Evolutionary conservation across 495 filamentous ascomycete genomes (phyloP), one percentile per base, ranked within the genome.

Genomic region (Aspergillus ellipticus): DNA sequence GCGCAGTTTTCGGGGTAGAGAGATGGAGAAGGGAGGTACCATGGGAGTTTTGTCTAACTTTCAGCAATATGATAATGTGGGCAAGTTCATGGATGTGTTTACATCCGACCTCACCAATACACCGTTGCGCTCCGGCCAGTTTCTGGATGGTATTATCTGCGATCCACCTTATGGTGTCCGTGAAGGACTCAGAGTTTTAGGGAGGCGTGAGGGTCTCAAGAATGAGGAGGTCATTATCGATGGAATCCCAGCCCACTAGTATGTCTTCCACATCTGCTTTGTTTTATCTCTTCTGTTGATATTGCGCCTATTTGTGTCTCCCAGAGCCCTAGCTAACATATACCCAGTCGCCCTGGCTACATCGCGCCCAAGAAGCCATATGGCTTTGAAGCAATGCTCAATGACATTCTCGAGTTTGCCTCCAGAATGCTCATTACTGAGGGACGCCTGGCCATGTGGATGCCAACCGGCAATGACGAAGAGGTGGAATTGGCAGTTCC

Each of bases 101-200:
- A 82, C 90, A 4, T 85, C 89, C 0, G 94, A 99, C 70, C 64
- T 99, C 21, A 97, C 92, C 3, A 92, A 99, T 66, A 86, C 85
- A 9, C 95, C 94, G 2, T 63, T 97, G 16, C 74, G 89, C 35
- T 69, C 64, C 16, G 41, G 48, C 6, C 61, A 63, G 24, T 79
- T 88, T 49, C 82, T 97, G 35, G 92, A 99, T 72, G 91, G 87
- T 2, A 93, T 99, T 56, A 72, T 97, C n/a, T 97, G 94, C 59
- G 94, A 99, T 70, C 94, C 94, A 15, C 94, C 94, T 0, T 99
- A 99, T 65, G 94, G 94, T n/a, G 90, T 99, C 15, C 82, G 94
- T 10, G 94, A 99, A 63, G 94, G 94, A 0, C 71, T 97, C 49
- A 87, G 86, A 63, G 92, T 97, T 3, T 74, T 99, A 15, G 94